phyloP scores from a whole-genome alignment of 2,329 filamentous ascomycete species.

The Teratosphaeria destructans region DNA sequence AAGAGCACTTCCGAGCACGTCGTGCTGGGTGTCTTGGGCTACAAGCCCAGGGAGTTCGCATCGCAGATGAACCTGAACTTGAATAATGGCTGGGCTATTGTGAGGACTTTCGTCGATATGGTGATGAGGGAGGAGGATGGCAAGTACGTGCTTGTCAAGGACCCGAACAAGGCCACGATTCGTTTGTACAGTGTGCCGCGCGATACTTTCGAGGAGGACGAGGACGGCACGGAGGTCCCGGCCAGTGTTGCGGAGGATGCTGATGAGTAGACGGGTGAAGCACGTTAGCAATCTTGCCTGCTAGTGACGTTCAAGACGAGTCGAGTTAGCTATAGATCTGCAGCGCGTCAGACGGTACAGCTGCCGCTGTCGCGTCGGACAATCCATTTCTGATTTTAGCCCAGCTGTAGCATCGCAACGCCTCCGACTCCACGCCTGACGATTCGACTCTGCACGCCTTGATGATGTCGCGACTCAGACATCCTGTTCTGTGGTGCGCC shows the following conservation, averaged over 20 bases:
- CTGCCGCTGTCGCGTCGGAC: no score
- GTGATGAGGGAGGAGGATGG: constrained; percentile 62
- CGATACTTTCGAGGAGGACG: constrained; percentile 83
- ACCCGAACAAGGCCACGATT: constrained; percentile 94
- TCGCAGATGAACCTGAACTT: constrained; percentile 96
- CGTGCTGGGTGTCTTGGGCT: constrained; percentile 87
- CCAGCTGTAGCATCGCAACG: no score
- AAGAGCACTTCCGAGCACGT: constrained; percentile 90
- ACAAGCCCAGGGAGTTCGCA: constrained; percentile 96
- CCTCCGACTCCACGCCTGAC: no score
- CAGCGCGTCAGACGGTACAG: no score
- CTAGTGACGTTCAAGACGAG: no score
- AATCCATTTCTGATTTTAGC: no score
- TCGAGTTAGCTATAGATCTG: no score
- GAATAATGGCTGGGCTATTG: constrained; percentile 97
- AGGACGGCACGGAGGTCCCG: not conserved
- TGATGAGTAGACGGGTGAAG: not conserved
- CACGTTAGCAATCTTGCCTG: not conserved
- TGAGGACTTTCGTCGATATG: constrained; percentile 96
- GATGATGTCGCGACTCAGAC: no score
- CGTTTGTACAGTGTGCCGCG: constrained; percentile 84
- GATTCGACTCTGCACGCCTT: no score
- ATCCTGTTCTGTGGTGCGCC: no score
- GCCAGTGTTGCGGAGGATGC: not conserved
- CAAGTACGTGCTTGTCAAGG: constrained; percentile 72